Base-by-base conservation (phyloP, 192 early-diverging fungal species). In the Funneliformis mosseae region DNA sequence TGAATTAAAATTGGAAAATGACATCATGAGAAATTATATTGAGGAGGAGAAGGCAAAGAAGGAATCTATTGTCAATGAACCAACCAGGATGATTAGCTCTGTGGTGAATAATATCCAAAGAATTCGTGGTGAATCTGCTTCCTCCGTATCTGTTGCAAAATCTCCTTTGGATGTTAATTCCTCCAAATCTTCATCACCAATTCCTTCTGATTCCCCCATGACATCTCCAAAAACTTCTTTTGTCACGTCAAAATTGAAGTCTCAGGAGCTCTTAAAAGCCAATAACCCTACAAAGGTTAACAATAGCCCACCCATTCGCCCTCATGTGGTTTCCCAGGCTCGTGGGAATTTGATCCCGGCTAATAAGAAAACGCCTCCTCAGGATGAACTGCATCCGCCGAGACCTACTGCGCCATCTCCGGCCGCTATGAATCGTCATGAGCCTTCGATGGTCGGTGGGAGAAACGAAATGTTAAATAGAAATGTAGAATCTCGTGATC, bases 71-170 rank as follows among this genome's bases (percentile, higher is more conserved):
- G 23, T 27, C 0, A n/a, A 77, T 60, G n/a, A 39, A 28, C 60
- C 76, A 27, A 41, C 76, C 23, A 66, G n/a, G 11, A 46, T 74
- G 4, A 25, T 77, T 14, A 64, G 28, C 18, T 28, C 28, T 2
- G 63, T 77, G 0, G 7, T 28, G n/a, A 77, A 77, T 11, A 77
- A 77, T 63, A 11, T 16, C 43, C 76, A 77, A 64, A 27, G 76
- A 18, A 66, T 77, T 66, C 60, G 63, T 28, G 76, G 76, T 46
- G 76, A 77, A 16, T 23, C n/a, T 3, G 8, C 70, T 45, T 14
- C 16, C 16, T n/a, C 39, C 33, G 25, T 27, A 23, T 43, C 55
- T 1, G 33, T 27, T 0, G 8, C 60, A 2, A 27, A 55, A 23
- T 11, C 76, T 63, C 23, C 60, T 25, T 16, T 27, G 8, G 6